Base-by-base conservation (phyloP, 192 early-diverging fungal species). In the Funneliformis mosseae region DNA sequence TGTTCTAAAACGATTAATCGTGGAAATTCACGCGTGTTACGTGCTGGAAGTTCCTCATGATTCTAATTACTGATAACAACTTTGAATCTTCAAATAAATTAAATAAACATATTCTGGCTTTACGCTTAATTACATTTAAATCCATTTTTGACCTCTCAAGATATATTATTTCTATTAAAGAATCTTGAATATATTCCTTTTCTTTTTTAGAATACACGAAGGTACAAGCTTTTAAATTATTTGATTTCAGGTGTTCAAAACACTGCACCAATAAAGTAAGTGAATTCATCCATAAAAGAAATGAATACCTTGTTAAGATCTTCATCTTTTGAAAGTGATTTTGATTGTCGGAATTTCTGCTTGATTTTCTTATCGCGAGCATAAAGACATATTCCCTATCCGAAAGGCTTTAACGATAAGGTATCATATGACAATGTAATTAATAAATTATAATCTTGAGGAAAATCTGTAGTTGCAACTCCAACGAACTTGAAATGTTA, bases 401-500 rank as follows among this genome's bases (percentile, higher is more conserved):
- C 74, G 18, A 81, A 81, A 39, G 71, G 68, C 23, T 12, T 27
- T 5, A 8, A 27, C 7, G 23, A 16, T 27, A 64, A 74, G 23
- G 80, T 55, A 81, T 74, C 71, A 3, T 59, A 64, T 38, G 71
- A 81, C 46, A 81, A 76, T 14, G 74, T 62, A 46, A 81, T 81
- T 71, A 81, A 16, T 14, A 81, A 55, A 41, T 81, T 74, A 42
- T 81, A 50, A 43, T 62, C 43, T 67, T 46, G 45, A 12, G 62
- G 39, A 67, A 66, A 78, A 33, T 16, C 39, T 78, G 61, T 38
- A 6, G 33, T 67, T 8, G 62, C 21, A 8, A 25, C 25, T 10
- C 74, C 74, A 21, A 75, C 21, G 8, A 75, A 75, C 74, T 75
- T 25, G 33, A 33, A 33, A 33, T 2, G 33, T 33, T 2, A 0